These are phyloP conservation scores for Pholiota adiposa DNA, from an alignment of 1,284 basidiomycete species.

Conservation along the genomic window DNA sequence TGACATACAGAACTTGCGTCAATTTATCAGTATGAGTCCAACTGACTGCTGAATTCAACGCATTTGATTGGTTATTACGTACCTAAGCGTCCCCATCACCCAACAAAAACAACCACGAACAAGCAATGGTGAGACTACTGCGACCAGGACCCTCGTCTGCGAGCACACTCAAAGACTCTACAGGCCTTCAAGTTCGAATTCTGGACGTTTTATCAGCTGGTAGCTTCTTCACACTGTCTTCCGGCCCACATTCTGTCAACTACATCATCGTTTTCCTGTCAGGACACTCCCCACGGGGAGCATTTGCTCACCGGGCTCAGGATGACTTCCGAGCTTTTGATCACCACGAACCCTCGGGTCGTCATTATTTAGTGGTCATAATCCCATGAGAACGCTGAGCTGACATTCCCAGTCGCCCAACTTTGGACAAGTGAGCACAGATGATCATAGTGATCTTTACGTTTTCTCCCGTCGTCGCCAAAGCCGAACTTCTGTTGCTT, in stretches of 20 bases:
- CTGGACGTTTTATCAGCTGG: no score
- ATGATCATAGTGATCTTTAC: background rate
- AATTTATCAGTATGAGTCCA: background rate
- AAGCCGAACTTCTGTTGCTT: background rate
- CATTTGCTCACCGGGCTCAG: background rate
- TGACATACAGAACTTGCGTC: background rate
- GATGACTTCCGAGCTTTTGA: constrained; percentile 27
- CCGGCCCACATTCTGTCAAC: constrained; percentile 12
- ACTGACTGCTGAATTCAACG: background rate
- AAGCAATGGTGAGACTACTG: background rate
- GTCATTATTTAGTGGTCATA: background rate
- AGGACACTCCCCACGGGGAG: background rate
- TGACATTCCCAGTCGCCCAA: background rate
- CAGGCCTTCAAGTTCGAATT: no score
- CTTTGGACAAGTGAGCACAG: background rate
- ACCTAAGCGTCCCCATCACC: background rate
- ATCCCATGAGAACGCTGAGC: background rate
- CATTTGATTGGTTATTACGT: background rate
- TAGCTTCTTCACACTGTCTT: background rate
- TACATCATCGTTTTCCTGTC: constrained; percentile 26
- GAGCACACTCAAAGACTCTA: no score
- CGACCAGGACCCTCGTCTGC: no score
- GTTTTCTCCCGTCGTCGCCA: background rate
- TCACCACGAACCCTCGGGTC: background rate
- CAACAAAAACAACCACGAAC: background rate